Percentiles rank a stretch among this genome's conserved stretches.
These are phyloP conservation scores for Cucumis hystrix DNA, from an alignment of 306 rosid species.

Conservation along the genomic window DNA sequence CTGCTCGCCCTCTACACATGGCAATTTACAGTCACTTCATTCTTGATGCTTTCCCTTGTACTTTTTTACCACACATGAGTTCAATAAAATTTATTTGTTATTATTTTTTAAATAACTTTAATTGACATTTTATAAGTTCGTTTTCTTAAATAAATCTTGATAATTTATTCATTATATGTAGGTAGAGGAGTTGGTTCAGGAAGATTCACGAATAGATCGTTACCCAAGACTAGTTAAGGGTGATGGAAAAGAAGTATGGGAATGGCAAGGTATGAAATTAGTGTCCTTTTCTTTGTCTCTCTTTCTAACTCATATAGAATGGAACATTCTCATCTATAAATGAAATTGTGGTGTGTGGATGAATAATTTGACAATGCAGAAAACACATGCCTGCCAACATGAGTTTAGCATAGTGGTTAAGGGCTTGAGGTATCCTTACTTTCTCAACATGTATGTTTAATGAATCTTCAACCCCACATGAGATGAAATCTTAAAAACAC, in stretches of 20 bases:
- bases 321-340: not conserved
- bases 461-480: not conserved
- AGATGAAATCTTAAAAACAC: not conserved
- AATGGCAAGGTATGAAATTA: conserved; percentile 50
- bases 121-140: not conserved
- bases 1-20: not conserved
- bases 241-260: conserved; percentile 90
- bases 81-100: too few species aligned
- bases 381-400: too few species aligned
- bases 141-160: not conserved
- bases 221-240: conserved; percentile 86
- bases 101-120: too few species aligned
- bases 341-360: not conserved
- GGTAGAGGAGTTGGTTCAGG: conserved; percentile 89
- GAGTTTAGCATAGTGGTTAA: not conserved
- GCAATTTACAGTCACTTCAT: not conserved
- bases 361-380: not conserved
- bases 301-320: not conserved
- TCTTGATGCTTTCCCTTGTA: not conserved
- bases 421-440: not conserved
- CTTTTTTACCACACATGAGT: not conserved
- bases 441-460: too few species aligned
- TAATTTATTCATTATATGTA: conserved; percentile 4
- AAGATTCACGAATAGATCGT: conserved; percentile 79
- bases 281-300: not conserved